Base-by-base conservation (phyloP, 257 asterid species). In the Gardenia jasminoides region DNA sequence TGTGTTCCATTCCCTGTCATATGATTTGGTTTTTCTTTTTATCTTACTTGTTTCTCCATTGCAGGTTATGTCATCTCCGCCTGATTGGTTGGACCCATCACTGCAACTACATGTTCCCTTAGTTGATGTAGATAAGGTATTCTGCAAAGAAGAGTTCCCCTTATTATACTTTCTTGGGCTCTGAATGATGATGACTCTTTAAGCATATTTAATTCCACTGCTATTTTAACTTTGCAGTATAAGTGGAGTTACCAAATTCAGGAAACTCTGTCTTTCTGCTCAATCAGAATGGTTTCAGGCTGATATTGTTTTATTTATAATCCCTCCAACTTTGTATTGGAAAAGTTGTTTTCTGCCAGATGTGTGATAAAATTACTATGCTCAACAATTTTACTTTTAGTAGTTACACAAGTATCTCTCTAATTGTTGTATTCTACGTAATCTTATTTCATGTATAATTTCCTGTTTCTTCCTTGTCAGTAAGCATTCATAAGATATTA, bases 91-190 rank as follows among this genome's bases (percentile, higher is more conserved):
- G 92, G 89, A 92, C 74, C 93, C 97, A 69, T 88, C 96, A 41
- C 69, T 89, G 72, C 98, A 91, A 85, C 87, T 84, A 82, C 94
- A 82, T 67, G 98, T 93, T 72, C 98, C 99, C 72, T 82, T 95
- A 84, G 97, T 84, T 80, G 99, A 95, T 85, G 97, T 93, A 71
- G 99, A 95, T 77, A 95, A 95, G 99, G 99, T 95, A 80, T 73
- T 81, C 82, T 80, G 59, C 54, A 44, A 46, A 67, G 69, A n/a
- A 26, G 75, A 39, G 44, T 69, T 80, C 31, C 70, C 12, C 48
- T 62, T 41, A 52, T 28, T 48, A 28, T 66, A 46, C 58, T 70
- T 22, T 28, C 47, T 52, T 26, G 8, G 10, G 17, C 8, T 31
- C 44, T 12, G 44, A n/a, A 28, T 24, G 20, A 41, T 3, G 48